Percentiles rank a stretch among this genome's conserved stretches.
Evolutionary conservation across 495 filamentous ascomycete genomes (phyloP).

Genomic region (Xylaria telfairii): DNA sequence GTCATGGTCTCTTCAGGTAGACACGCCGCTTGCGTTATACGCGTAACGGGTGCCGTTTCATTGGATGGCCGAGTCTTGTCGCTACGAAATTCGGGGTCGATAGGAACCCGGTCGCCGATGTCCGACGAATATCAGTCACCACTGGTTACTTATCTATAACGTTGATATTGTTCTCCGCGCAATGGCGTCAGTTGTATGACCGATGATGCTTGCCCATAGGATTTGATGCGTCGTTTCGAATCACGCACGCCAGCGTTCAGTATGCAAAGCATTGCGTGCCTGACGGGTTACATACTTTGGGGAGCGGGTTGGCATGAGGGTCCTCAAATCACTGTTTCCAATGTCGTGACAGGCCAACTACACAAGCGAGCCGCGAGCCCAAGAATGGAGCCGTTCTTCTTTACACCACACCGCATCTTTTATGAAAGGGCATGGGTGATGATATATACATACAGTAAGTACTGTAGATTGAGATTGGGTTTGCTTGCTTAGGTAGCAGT

Average conservation of each 20-base stretch:
- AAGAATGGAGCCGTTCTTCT: not conserved
- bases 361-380: not conserved
- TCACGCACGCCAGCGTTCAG: not conserved
- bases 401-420: not conserved
- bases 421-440: too few relatives aligned
- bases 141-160: not conserved
- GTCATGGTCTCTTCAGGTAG: slow-evolving; percentile 6
- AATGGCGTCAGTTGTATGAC: not conserved
- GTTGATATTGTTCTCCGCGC: not conserved
- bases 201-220: not conserved
- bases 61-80: not conserved
- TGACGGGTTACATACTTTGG: not conserved
- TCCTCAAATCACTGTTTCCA: not conserved
- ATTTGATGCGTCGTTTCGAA: not conserved
- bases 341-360: not conserved
- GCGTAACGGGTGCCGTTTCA: not conserved
- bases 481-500: too few relatives aligned
- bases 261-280: not conserved
- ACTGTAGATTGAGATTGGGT: too few relatives aligned
- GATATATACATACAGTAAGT: too few relatives aligned
- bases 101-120: not conserved
- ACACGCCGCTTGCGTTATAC: not conserved
- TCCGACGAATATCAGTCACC: not conserved
- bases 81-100: not conserved
- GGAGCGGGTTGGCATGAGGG: not conserved